Evolutionary conservation across 1,139 yeast genomes (phyloP).

Genomic region (Geotrichum histeridarum): DNA sequence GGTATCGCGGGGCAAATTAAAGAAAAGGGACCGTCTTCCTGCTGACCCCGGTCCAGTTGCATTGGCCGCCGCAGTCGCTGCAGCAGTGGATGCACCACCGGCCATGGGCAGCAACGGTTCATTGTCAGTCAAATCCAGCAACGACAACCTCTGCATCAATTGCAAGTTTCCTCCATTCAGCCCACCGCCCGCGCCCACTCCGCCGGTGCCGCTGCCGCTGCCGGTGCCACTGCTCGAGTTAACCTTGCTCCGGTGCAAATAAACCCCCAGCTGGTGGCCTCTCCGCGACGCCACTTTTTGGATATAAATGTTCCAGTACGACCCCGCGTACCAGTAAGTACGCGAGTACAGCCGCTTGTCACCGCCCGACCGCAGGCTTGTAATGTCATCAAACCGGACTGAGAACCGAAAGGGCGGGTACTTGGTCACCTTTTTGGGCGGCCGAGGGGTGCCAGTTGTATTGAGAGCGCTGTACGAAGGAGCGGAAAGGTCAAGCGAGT

Average conservation of each 20-base stretch:
- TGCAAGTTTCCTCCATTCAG: constrained; percentile 30
- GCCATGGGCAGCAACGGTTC: background rate
- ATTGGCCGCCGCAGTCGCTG: too few relatives aligned
- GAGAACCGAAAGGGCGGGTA: constrained; percentile 52
- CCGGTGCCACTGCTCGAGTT: constrained; percentile 16
- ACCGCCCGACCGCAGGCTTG: constrained; percentile 31
- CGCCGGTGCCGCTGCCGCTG: too few relatives aligned
- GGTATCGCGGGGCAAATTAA: too few relatives aligned
- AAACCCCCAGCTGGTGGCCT: constrained; percentile 49
- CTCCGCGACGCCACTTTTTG: constrained; percentile 43
- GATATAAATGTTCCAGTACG: constrained; percentile 51
- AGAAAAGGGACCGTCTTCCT: too few relatives aligned
- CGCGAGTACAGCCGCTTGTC: constrained; percentile 48
- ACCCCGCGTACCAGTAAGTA: constrained; percentile 53
- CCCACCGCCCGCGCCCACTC: too few relatives aligned
- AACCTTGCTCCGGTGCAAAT: constrained; percentile 43
- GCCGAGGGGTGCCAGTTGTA: background rate
- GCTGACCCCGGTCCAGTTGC: too few relatives aligned
- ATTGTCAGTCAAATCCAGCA: constrained; percentile 23
- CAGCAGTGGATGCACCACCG: too few relatives aligned
- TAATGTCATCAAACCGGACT: constrained; percentile 45
- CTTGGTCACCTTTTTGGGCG: constrained; percentile 30
- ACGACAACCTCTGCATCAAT: constrained; percentile 37
- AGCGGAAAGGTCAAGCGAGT: background rate
- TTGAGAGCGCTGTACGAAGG: constrained; percentile 8